phyloP scores from a whole-genome alignment of 2,329 filamentous ascomycete species.

The Colletotrichum sp. region DNA sequence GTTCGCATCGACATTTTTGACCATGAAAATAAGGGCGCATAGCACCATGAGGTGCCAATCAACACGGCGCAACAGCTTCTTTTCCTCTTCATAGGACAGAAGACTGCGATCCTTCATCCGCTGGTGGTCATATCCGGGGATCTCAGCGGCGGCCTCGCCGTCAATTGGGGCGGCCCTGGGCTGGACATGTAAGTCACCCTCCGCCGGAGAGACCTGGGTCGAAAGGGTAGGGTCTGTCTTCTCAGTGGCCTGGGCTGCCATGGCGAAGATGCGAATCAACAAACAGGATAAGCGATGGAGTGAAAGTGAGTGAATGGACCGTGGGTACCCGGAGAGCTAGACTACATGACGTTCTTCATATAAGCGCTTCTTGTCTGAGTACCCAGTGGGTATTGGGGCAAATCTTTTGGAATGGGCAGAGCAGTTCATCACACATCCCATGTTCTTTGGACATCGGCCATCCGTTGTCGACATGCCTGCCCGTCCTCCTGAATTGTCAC shows the following conservation, averaged over 20 bases:
- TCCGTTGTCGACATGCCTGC: background rate
- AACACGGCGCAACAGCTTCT: slow-evolving; percentile 26
- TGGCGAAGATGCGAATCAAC: background rate
- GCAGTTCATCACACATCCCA: background rate
- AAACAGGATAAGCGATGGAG: background rate
- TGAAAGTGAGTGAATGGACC: background rate
- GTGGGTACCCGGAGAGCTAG: background rate
- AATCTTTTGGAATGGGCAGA: background rate
- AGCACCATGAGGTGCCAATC: slow-evolving; percentile 29
- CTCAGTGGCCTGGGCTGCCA: background rate
- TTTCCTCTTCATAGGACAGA: slow-evolving; percentile 24
- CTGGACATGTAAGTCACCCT: background rate
- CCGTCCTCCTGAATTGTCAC: background rate
- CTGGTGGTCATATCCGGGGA: background rate
- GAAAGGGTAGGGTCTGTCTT: background rate
- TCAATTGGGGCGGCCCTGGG: background rate
- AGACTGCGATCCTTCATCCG: background rate
- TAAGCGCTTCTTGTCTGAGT: background rate
- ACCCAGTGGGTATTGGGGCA: background rate
- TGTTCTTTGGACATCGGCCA: background rate
- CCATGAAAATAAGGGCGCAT: slow-evolving; percentile 42
- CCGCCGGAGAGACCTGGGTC: background rate
- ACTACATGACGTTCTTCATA: background rate
- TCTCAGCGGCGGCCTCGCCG: background rate
- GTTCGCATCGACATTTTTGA: slow-evolving; percentile 43